Evolutionary conservation across 2,329 filamentous ascomycete genomes (phyloP).

Genomic region (Zasmidium cellare): DNA sequence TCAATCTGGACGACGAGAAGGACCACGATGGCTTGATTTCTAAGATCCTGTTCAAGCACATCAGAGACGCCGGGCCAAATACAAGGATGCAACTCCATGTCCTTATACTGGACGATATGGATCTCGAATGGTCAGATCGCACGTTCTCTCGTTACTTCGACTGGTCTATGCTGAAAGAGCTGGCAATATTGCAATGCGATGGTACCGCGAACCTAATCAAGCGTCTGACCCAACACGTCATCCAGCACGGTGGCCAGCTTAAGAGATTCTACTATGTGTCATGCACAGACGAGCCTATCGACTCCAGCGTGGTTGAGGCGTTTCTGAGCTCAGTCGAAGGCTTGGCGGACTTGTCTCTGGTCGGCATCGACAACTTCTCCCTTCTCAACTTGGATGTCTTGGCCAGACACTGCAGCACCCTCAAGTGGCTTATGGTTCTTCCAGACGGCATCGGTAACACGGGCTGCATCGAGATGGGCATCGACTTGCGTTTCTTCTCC

Average conservation of each 20-base stretch:
- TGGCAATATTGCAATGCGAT: no score
- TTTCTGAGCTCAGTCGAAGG: neutral
- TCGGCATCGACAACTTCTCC: neutral
- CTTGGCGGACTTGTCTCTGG: neutral
- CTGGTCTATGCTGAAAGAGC: neutral
- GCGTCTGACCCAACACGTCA: no score
- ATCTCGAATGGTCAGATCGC: neutral
- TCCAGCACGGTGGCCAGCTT: no score
- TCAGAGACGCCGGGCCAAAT: no score
- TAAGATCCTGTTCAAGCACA: no score
- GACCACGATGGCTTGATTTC: neutral
- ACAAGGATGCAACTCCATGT: neutral
- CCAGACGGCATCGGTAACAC: neutral
- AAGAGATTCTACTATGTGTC: no score
- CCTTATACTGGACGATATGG: neutral
- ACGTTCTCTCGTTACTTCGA: neutral
- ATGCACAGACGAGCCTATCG: neutral
- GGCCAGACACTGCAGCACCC: neutral
- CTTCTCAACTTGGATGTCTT: neutral
- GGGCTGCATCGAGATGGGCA: no score
- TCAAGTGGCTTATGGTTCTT: neutral
- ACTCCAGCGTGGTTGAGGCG: neutral
- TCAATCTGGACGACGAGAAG: neutral
- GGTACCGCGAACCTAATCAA: no score
- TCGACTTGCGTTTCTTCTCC: no score